phyloP scores from a whole-genome alignment of 2,329 filamentous ascomycete species.

The Phaeosphaeria sp. region DNA sequence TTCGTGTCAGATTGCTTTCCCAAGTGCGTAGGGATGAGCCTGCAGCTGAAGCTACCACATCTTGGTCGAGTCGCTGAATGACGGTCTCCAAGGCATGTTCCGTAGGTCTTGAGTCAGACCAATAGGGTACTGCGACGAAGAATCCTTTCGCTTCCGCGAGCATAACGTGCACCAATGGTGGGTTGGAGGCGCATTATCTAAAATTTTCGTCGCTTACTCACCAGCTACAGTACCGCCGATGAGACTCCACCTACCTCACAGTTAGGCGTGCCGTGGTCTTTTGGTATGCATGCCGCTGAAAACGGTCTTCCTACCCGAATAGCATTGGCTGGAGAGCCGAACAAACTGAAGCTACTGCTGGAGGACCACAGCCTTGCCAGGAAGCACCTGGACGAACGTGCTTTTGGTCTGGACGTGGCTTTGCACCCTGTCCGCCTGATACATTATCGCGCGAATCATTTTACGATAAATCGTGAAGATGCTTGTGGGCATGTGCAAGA shows the following conservation, averaged over 20 bases:
- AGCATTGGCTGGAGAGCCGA: neutral
- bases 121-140: neutral
- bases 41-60: neutral
- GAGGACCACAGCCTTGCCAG: neutral
- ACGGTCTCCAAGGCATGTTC: neutral
- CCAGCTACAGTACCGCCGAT: neutral
- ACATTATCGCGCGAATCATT: neutral
- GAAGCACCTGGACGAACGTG: neutral
- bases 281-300: neutral
- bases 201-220: constrained; percentile 2
- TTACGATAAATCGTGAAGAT: neutral
- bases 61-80: neutral
- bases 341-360: neutral
- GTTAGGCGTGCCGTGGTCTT: neutral
- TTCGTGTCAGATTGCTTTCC: neutral
- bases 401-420: neutral
- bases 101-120: neutral
- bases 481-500: neutral
- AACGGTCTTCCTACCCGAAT: neutral
- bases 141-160: neutral
- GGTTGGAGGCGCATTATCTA: neutral
- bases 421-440: neutral
- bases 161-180: neutral
- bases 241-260: neutral
- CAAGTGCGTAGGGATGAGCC: neutral